Percentiles rank a stretch among this genome's conserved stretches.
phyloP scores from a whole-genome alignment of 1,284 basidiomycete species.

The Ceratobasidium sp. region DNA sequence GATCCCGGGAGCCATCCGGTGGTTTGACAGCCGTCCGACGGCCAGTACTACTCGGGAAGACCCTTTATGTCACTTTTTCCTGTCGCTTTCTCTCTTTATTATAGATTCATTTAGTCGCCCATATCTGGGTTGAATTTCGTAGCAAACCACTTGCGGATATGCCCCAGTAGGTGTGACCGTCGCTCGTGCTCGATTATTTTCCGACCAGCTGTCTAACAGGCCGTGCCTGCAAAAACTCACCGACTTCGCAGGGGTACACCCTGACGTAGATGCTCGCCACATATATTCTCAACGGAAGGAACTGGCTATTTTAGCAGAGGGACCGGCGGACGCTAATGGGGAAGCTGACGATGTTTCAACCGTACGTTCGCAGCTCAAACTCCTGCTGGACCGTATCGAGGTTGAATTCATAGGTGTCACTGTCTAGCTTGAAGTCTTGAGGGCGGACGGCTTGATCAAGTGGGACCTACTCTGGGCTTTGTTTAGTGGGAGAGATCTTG shows the following conservation, averaged over 20 bases:
- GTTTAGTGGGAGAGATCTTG: neutral
- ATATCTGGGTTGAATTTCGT: constrained; percentile 32
- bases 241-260: constrained; percentile 1
- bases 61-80: too few relatives aligned
- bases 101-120: neutral
- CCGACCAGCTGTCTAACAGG: neutral
- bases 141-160: constrained; percentile 6
- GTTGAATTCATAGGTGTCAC: neutral
- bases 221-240: neutral
- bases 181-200: neutral
- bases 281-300: constrained; percentile 1
- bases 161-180: neutral
- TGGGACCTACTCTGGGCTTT: constrained; percentile 28
- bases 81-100: too few relatives aligned
- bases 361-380: neutral
- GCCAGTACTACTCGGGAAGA: too few relatives aligned
- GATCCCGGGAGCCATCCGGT: too few relatives aligned
- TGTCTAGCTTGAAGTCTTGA: neutral
- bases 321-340: neutral
- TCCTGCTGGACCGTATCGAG: neutral
- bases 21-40: too few relatives aligned
- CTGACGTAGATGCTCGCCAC: constrained; percentile 16
- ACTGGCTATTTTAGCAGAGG: neutral
- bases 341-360: neutral
- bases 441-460: constrained; percentile 1